Percentiles rank a stretch among this genome's conserved stretches.
Evolutionary conservation across 148 eudicot genomes (phyloP).

Genomic region (Heliosperma pusillum): DNA sequence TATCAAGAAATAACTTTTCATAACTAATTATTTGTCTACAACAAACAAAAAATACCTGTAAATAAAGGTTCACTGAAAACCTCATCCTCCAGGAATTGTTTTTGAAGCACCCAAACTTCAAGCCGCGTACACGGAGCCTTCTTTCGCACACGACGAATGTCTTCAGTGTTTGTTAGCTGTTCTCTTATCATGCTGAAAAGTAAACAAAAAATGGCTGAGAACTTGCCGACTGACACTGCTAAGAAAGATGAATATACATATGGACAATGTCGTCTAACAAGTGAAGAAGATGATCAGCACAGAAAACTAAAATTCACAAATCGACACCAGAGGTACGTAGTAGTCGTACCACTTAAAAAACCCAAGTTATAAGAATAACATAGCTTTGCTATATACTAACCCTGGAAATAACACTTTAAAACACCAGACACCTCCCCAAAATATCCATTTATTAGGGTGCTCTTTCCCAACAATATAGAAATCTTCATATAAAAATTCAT

Average conservation of each 20-base stretch:
- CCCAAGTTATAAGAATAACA: background rate
- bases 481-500: background rate
- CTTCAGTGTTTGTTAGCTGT: conserved; percentile 73
- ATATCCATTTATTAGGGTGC: background rate
- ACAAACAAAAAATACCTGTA: conserved; percentile 43
- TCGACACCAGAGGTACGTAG: background rate
- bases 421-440: background rate
- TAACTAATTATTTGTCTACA: background rate
- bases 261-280: background rate
- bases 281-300: background rate
- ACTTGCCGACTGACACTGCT: background rate
- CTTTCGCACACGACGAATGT: conserved; percentile 85
- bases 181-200: conserved; percentile 68
- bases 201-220: conserved; percentile 13
- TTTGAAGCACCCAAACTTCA: conserved; percentile 82
- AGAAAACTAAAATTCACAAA: background rate
- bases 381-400: background rate
- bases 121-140: conserved; percentile 89
- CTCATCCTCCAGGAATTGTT: conserved; percentile 66
- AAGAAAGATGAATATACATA: background rate
- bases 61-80: conserved; percentile 64
- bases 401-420: background rate
- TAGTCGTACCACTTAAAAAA: background rate
- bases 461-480: background rate
- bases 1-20: background rate